Conservation (phyloP, 208 protist genomes). For the Acanthamoeba castellanii region DNA sequence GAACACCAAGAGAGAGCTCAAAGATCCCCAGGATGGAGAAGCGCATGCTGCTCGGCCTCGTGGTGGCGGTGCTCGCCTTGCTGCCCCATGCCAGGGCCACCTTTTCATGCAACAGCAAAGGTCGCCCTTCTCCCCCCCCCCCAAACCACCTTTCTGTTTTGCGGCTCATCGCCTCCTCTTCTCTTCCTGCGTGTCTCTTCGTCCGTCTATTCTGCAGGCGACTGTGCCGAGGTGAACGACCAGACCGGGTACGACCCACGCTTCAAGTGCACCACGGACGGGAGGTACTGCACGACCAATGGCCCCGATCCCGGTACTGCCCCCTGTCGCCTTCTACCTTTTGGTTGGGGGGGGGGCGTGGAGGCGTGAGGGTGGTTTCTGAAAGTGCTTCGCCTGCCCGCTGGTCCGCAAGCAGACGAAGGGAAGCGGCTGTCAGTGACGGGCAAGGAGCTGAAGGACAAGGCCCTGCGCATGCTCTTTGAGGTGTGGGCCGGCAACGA, state of each 20-base stretch:
- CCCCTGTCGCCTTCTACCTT: not conserved
- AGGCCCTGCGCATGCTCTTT: slow-evolving; percentile 61
- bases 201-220: not conserved
- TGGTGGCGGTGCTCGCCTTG: not conserved
- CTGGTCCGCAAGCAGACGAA: not conserved
- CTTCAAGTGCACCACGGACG: slow-evolving; percentile 45
- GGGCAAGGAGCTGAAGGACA: slow-evolving; percentile 60
- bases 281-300: not conserved
- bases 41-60: not conserved
- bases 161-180: not conserved
- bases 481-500: slow-evolving; percentile 69
- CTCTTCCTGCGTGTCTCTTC: not conserved
- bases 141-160: not conserved
- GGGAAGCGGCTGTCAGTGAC: slow-evolving; percentile 26
- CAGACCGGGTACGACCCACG: slow-evolving; percentile 14
- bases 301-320: not conserved
- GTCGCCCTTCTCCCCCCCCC: not conserved
- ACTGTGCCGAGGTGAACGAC: slow-evolving; percentile 23
- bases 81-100: not conserved
- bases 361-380: not conserved
- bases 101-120: not conserved
- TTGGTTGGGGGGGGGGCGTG: not conserved
- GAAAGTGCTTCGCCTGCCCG: not conserved
- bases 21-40: not conserved
- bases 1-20: not conserved